phyloP scores from a whole-genome alignment of 495 filamentous ascomycete genomes.

The Penicillium daleae region DNA sequence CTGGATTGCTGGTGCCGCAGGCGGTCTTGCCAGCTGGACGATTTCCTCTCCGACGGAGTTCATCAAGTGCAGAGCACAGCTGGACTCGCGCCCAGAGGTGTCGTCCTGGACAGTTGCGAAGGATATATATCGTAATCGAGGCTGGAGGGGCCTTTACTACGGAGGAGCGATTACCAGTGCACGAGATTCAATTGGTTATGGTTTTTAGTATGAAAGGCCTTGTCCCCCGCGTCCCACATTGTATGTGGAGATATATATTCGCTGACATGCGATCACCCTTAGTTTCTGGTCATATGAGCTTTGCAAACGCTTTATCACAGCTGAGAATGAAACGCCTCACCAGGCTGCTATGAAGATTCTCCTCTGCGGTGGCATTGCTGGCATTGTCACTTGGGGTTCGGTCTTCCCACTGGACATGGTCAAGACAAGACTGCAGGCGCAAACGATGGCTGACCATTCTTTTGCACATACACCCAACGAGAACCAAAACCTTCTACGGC shows the following conservation, averaged over 20 bases:
- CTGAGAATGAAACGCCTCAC: slow-evolving; percentile 41
- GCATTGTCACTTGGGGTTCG: slow-evolving; percentile 81
- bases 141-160: slow-evolving; percentile 72
- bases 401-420: slow-evolving; percentile 88
- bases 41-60: slow-evolving; percentile 85
- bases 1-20: slow-evolving; percentile 75
- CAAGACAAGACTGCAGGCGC: slow-evolving; percentile 84
- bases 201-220: slow-evolving; percentile 71
- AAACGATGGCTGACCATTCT: slow-evolving; percentile 42
- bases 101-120: slow-evolving; percentile 65
- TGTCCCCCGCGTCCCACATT: not conserved
- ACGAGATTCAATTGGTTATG: slow-evolving; percentile 84
- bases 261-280: slow-evolving; percentile 14
- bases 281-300: slow-evolving; percentile 88
- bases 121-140: slow-evolving; percentile 61
- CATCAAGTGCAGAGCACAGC: slow-evolving; percentile 82
- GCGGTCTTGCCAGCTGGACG: slow-evolving; percentile 79
- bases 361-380: slow-evolving; percentile 82
- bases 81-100: slow-evolving; percentile 45
- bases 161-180: slow-evolving; percentile 79
- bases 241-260: slow-evolving; percentile 14
- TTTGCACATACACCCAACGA: slow-evolving; percentile 36
- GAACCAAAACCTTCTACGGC: slow-evolving; percentile 26
- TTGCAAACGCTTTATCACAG: slow-evolving; percentile 57
- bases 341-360: slow-evolving; percentile 65